Evolutionary conservation across 148 eudicot species (phyloP).

Genomic region (Drosera capensis): DNA sequence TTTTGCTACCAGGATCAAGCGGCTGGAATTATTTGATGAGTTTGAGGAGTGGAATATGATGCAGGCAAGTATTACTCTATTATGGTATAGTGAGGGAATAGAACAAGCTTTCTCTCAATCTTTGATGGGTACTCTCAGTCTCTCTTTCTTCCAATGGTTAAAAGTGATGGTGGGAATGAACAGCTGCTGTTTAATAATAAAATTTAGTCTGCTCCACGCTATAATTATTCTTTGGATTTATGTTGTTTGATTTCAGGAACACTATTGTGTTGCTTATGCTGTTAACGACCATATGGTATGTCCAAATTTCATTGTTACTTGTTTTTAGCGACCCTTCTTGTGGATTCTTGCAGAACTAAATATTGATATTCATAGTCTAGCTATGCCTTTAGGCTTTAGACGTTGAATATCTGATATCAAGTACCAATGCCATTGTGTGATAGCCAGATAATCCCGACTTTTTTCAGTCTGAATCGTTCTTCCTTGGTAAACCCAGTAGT

Average conservation of each 20-base stretch:
- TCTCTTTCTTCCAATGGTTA: too few relatives aligned
- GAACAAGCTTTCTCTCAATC: not conserved
- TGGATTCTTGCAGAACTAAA: not conserved
- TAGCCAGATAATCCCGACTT: too few relatives aligned
- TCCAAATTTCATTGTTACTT: conserved; percentile 6
- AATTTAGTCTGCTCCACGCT: not conserved
- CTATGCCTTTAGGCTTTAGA: too few relatives aligned
- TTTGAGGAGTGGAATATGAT: conserved; percentile 94
- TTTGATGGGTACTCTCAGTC: not conserved
- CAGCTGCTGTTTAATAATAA: not conserved
- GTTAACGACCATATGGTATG: conserved; percentile 68
- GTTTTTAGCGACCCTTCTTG: not conserved
- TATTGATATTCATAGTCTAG: too few relatives aligned
- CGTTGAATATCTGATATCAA: too few relatives aligned
- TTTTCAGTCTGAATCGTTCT: too few relatives aligned
- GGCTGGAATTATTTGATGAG: conserved; percentile 87
- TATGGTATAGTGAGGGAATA: conserved; percentile 2
- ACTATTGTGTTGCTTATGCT: conserved; percentile 78
- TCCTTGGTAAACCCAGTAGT: too few relatives aligned
- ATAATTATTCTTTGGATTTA: not conserved
- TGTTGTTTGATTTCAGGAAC: conserved; percentile 44
- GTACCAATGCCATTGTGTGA: too few relatives aligned
- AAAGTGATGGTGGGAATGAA: too few relatives aligned
- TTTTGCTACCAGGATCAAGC: conserved; percentile 59
- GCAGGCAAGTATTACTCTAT: conserved; percentile 45